These are phyloP conservation scores for Apiospora marii DNA, from an alignment of 2,329 filamentous ascomycete genomes.

Conservation along the genomic window DNA sequence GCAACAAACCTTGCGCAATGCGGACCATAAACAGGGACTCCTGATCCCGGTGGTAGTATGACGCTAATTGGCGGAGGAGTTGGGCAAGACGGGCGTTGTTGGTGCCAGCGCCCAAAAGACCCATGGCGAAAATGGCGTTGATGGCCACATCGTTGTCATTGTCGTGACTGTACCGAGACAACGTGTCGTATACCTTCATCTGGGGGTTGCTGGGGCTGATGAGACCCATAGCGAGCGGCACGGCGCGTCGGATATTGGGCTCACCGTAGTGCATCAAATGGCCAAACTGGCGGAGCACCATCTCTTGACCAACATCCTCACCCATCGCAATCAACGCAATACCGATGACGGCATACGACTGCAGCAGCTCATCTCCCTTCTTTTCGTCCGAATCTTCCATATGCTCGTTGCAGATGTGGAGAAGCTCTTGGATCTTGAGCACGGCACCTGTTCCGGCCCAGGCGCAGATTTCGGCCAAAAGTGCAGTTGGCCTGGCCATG, in stretches of 20 bases:
- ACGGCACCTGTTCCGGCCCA: slow-evolving; percentile 98
- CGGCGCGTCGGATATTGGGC: slow-evolving; percentile 94
- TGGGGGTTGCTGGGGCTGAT: slow-evolving; percentile 98
- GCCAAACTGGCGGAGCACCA: slow-evolving; percentile 96
- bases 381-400: slow-evolving; percentile 94
- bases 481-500: slow-evolving; percentile 94
- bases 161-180: slow-evolving; percentile 97
- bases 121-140: slow-evolving; percentile 99
- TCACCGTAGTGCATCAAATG: slow-evolving; percentile 99
- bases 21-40: slow-evolving; percentile 99
- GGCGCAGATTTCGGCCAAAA: slow-evolving; percentile 94
- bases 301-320: slow-evolving; percentile 97
- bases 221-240: slow-evolving; percentile 94
- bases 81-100: slow-evolving; percentile 98
- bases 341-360: slow-evolving; percentile 94
- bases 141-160: slow-evolving; percentile 98
- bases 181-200: slow-evolving; percentile 99
- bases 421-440: slow-evolving; percentile 93
- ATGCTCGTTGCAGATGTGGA: slow-evolving; percentile 98
- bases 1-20: slow-evolving; percentile 94
- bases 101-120: slow-evolving; percentile 92
- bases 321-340: slow-evolving; percentile 97
- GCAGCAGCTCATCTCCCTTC: slow-evolving; percentile 93
- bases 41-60: slow-evolving; percentile 97
- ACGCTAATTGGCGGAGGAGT: slow-evolving; percentile 90